Conservation (phyloP, 371 early-diverging fungal species). For the Smittium mucronatum region DNA sequence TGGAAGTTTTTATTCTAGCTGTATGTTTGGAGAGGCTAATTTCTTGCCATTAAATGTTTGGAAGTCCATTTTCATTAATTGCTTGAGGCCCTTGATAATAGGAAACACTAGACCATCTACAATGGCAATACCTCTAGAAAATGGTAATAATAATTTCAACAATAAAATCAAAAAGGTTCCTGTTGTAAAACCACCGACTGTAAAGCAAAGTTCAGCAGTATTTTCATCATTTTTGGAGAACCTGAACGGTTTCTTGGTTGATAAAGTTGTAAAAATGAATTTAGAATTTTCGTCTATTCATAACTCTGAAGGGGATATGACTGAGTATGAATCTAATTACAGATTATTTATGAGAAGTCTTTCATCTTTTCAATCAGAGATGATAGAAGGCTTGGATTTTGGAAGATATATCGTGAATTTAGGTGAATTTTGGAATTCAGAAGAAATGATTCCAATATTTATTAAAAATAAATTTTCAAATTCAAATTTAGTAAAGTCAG, state of each 20-base stretch:
- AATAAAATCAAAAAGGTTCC: not conserved
- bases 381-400: not conserved
- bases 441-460: not conserved
- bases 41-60: not conserved
- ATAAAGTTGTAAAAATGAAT: not conserved
- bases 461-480: not conserved
- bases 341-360: not conserved
- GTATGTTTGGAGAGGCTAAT: not conserved
- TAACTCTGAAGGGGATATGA: not conserved
- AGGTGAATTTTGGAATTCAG: not conserved
- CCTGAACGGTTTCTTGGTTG: not conserved
- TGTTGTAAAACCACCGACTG: not conserved
- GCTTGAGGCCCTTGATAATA: not conserved
- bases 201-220: not conserved
- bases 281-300: not conserved
- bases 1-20: not conserved
- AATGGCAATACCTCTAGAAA: not conserved
- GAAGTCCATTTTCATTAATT: not conserved
- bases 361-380: not conserved
- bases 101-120: not conserved
- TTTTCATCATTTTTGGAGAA: not conserved
- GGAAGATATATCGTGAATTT: not conserved
- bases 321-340: not conserved
- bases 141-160: not conserved
- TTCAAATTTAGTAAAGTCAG: not conserved